A percentile compares a stretch with the other conserved stretches of the same genome.
These are phyloP conservation scores for Mimosa bimucronata DNA, from an alignment of 306 rosid genomes.

Conservation along the genomic window DNA sequence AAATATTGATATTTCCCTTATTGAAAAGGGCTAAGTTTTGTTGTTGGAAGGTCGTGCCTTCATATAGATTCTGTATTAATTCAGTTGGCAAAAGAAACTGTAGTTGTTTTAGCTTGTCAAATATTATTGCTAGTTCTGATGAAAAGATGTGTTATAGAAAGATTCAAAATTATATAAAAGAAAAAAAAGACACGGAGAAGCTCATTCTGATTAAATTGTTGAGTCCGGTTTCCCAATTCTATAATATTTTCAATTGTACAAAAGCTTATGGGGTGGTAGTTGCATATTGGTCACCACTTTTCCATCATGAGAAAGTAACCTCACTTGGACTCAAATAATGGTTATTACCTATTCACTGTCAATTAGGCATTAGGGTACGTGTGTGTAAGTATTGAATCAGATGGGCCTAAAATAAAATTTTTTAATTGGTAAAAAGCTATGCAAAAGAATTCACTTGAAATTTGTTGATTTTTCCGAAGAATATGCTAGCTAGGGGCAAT, in stretches of 20 bases:
- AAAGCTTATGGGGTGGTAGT: conserved; percentile 26
- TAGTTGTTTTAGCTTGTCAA: too few species aligned
- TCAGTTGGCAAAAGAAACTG: too few species aligned
- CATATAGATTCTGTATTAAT: too few species aligned
- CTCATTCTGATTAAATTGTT: too few species aligned
- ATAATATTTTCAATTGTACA: conserved; percentile 33
- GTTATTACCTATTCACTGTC: conserved; percentile 20
- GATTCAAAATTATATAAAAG: too few species aligned
- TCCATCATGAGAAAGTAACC: conserved; percentile 49
- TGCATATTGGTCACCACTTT: conserved; percentile 37
- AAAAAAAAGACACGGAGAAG: too few species aligned
- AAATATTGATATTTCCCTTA: too few species aligned
- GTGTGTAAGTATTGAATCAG: neutral
- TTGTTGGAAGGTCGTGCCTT: too few species aligned
- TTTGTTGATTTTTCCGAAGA: conserved; percentile 38
- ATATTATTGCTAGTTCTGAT: too few species aligned
- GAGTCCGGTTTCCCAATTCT: too few species aligned
- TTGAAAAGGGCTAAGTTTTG: too few species aligned
- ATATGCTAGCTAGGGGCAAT: conserved; percentile 18
- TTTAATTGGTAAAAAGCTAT: conserved; percentile 26
- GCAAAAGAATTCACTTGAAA: conserved; percentile 39
- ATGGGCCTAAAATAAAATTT: conserved; percentile 23
- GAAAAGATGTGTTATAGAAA: too few species aligned
- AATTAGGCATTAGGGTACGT: neutral
- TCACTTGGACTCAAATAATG: conserved; percentile 17